Percentiles rank a stretch among this genome's conserved stretches.
These are phyloP conservation scores for Jamesozyma gamospora DNA, from an alignment of 805 yeast species.

Conservation along the genomic window DNA sequence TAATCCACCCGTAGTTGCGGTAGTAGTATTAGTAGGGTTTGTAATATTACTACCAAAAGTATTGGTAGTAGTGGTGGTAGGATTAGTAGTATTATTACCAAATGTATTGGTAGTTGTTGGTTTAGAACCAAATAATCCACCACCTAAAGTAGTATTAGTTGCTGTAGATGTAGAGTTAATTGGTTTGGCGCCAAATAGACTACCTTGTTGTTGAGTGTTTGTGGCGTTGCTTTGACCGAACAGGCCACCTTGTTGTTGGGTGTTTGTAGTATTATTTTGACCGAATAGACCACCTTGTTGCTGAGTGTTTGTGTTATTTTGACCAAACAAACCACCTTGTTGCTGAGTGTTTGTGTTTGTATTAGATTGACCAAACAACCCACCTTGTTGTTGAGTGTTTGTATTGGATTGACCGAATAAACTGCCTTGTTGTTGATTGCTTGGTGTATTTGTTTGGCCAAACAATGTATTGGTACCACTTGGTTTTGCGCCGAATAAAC, in stretches of 20 bases:
- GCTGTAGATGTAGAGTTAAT: background rate
- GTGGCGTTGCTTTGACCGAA: conserved; percentile 17
- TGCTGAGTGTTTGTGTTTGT: conserved; percentile 10
- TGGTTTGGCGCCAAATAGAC: conserved; percentile 1
- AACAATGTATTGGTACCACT: conserved; percentile 22
- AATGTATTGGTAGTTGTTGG: background rate
- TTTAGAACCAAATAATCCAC: conserved; percentile 5
- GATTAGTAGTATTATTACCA: background rate
- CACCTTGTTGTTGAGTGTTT: conserved; percentile 22
- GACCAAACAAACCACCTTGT: conserved; percentile 33
- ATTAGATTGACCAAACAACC: conserved; percentile 25
- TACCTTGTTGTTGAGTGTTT: conserved; percentile 6
- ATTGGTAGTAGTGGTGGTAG: background rate
- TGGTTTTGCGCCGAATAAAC: conserved; percentile 30
- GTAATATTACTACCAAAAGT: background rate
- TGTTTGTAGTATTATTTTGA: conserved; percentile 13
- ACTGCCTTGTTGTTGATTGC: conserved; percentile 14
- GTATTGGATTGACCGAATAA: conserved; percentile 5
- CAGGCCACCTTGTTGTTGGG: conserved; percentile 19
- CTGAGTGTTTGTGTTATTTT: conserved; percentile 22
- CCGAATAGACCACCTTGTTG: conserved; percentile 30
- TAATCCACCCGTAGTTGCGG: conserved; percentile 26
- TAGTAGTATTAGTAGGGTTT: background rate
- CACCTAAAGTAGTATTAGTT: background rate
- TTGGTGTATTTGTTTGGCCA: conserved; percentile 23